These are phyloP conservation scores for Serendipita sp. DNA, from an alignment of 1,284 basidiomycete genomes.

Conservation along the genomic window DNA sequence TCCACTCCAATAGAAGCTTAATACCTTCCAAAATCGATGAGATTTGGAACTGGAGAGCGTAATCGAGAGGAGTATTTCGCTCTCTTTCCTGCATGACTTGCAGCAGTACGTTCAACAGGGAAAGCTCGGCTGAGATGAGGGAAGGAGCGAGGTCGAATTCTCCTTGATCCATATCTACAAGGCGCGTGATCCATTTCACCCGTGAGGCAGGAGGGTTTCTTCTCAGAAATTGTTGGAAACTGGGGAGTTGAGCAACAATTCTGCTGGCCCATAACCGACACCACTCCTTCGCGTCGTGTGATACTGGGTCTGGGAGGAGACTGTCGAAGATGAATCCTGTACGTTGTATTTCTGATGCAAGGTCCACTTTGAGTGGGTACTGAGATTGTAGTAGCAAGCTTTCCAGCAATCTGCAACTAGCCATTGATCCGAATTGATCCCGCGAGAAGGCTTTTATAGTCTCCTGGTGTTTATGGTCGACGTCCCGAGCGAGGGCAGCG, in stretches of 20 bases:
- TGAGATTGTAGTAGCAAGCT: neutral
- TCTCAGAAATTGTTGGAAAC: constrained; percentile 40
- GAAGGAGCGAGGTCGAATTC: constrained; percentile 52
- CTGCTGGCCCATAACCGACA: neutral
- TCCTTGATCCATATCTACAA: constrained; percentile 43
- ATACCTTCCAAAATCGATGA: neutral
- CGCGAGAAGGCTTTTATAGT: neutral
- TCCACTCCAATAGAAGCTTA: neutral
- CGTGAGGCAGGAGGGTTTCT: constrained; percentile 41
- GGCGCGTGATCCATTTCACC: constrained; percentile 37
- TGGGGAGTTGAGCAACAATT: constrained; percentile 16
- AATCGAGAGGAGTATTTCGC: neutral
- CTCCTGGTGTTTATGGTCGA: too few relatives aligned
- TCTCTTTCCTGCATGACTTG: constrained; percentile 4
- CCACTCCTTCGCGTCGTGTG: neutral
- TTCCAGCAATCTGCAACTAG: neutral
- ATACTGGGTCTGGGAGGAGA: neutral
- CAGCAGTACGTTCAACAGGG: constrained; percentile 22
- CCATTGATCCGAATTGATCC: neutral
- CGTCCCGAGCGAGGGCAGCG: neutral
- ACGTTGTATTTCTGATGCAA: neutral
- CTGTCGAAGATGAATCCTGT: neutral
- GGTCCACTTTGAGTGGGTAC: neutral
- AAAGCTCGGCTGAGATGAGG: constrained; percentile 47
- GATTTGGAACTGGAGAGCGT: constrained; percentile 1